Evolutionary conservation across 192 early-diverging fungal species (phyloP), one percentile per base, ranked within the genome.

Genomic region (Backusella morwellensis): DNA sequence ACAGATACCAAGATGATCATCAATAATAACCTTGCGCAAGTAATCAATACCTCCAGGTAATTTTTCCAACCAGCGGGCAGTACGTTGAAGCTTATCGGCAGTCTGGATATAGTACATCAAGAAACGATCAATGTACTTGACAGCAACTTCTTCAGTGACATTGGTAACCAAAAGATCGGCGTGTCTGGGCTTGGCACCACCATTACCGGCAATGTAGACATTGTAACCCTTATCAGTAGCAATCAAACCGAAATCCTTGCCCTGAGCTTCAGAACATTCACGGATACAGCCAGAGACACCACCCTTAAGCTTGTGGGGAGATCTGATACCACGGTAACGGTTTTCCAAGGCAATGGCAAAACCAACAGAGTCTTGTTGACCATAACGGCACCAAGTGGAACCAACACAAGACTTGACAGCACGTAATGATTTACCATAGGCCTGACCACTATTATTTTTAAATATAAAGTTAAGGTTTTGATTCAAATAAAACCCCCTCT

Each of bases 181-280:
- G 66, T 92, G 91, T 74, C 88, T 92, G 6, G 91, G 91, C 66
- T 83, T 89, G 6, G 89, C 78, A 29, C 91, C 91, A 42, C 91
- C 91, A 76, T 92, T 92, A 21, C 91, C 91, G 34, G 89, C 88
- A 14, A 92, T 91, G 69, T 92, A 92, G 8, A 92, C 59, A 74
- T 92, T 92, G 77, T 88, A 92, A 0, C 91, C 91, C 44, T 91
- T 92, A 19, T 92, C 91, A 7, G 91, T 93, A 6, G 91, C 91
- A 74, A 92, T 93, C 47, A 88, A 82, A 59, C 83, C 87, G 78
- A 88, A 86, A 56, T 86, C 84, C 71, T 92, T 83, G 32, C 78
- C 78, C 74, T 79, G 86, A 42, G 86, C 86, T 54, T 88, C 86
- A 0, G 87, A 84, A 66, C 90, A 92, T 70, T 91, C 90, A 68